Conservation (phyloP, 2,329 filamentous ascomycete genomes). For the Colletotrichum lindemuthianum region DNA sequence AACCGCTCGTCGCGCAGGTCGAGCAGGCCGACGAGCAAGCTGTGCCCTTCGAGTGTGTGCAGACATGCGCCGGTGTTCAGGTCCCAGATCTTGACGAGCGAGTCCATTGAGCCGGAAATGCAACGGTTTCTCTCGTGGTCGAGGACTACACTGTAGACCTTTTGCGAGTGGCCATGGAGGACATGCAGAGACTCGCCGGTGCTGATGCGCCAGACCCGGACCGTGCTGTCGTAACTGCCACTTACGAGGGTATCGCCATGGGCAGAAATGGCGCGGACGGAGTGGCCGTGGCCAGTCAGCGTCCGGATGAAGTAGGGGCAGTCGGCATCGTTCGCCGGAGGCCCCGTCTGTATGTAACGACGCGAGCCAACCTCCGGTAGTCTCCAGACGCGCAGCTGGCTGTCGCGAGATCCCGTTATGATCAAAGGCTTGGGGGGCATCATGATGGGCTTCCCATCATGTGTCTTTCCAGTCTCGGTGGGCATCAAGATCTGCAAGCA, state of each 20-base stretch:
- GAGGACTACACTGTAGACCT: conserved; percentile 96
- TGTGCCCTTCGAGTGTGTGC: conserved; percentile 92
- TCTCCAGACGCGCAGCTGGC: conserved; percentile 92
- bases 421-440: conserved; percentile 95
- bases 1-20: conserved; percentile 90
- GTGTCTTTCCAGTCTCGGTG: conserved; percentile 75
- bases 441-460: conserved; percentile 81
- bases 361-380: conserved; percentile 83
- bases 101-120: conserved; percentile 99
- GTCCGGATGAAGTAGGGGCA: conserved; percentile 96
- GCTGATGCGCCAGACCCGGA: conserved; percentile 97
- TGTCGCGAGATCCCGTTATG: conserved; percentile 96
- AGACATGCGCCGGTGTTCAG: conserved; percentile 85
- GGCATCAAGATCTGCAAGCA: conserved; percentile 96
- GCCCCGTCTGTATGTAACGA: conserved; percentile 81
- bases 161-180: conserved; percentile 86
- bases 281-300: conserved; percentile 87
- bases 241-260: conserved; percentile 96
- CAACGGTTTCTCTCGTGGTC: conserved; percentile 93
- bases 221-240: conserved; percentile 94
- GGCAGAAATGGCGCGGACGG: conserved; percentile 94
- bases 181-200: conserved; percentile 89
- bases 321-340: conserved; percentile 77
- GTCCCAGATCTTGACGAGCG: conserved; percentile 97
- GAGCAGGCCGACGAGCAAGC: conserved; percentile 88